Evolutionary conservation across 805 yeast genomes (phyloP).

Genomic region (Middelhovenomyces tepae): DNA sequence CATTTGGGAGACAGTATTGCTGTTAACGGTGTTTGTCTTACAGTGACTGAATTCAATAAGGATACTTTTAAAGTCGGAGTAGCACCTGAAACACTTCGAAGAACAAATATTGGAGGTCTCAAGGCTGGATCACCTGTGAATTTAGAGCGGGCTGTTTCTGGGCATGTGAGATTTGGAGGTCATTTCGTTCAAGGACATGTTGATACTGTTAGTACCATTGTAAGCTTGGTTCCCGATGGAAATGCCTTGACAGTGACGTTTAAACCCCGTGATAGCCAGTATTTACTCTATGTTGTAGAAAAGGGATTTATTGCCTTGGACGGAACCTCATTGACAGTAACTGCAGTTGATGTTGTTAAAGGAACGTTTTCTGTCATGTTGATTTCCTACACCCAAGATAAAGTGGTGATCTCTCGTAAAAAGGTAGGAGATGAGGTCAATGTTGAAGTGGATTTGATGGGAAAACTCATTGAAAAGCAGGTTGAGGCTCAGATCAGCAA

Average conservation of each 20-base stretch:
- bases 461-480: conserved; percentile 85
- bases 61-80: conserved; percentile 76
- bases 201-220: conserved; percentile 73
- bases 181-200: conserved; percentile 98
- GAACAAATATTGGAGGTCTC: conserved; percentile 67
- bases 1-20: conserved; percentile 92
- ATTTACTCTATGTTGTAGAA: conserved; percentile 70
- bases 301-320: conserved; percentile 92
- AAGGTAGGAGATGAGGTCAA: conserved; percentile 59
- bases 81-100: conserved; percentile 82
- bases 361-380: conserved; percentile 73
- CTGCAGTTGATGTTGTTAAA: conserved; percentile 55
- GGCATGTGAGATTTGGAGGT: conserved; percentile 85
- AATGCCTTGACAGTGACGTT: conserved; percentile 74
- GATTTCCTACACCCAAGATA: conserved; percentile 82
- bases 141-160: conserved; percentile 82
- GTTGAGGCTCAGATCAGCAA: conserved; percentile 49
- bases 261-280: conserved; percentile 51
- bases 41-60: conserved; percentile 70
- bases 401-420: conserved; percentile 66
- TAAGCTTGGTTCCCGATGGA: conserved; percentile 45
- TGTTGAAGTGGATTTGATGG: conserved; percentile 91
- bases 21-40: conserved; percentile 81
- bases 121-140: conserved; percentile 57
- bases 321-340: conserved; percentile 88